Base-by-base conservation (phyloP, 768 basidiomycete species). In the Macrocybe gigantea region DNA sequence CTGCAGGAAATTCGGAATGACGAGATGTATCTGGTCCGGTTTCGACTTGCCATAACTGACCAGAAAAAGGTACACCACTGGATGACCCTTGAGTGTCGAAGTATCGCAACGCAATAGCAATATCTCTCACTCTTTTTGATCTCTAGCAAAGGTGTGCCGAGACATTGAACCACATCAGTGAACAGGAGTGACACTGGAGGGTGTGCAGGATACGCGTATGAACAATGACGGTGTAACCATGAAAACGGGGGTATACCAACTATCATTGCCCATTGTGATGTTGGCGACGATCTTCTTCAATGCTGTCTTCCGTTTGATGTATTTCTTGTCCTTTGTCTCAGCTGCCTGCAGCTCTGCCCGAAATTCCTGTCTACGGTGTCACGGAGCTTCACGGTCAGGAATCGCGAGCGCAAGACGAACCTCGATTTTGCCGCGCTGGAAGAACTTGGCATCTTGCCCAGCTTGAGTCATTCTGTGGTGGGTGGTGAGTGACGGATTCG, bases 181-280 rank as follows among this genome's bases (percentile, higher is more conserved):
- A 95, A 96, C 55, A 97, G 73, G 31, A 91, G 80, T 22, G 93
- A 94, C 92, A 96, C 91, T 95, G 55, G 44, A 2, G 22, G 22
- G 22, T 22, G 22, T 4, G 22, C 2, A 22, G 22, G 22, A 48
- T 46, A 49, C 44, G 35, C 48, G 34, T 46, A 52, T 56, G 44
- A 57, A 53, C 50, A 41, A 53, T 53, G 55, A 50, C 39, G 52
- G 55, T 49, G 52, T 52, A 55, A 51, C 45, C 42, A 44, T 35
- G 53, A 51, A 45, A 33, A 57, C 50, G 50, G 49, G 60, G 53
- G 56, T 56, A 56, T 64, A 82, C 93, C 69, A 63, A 96, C 95
- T 94, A 68, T 98, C 94, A 62, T 93, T 96, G 38, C 96, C 96
- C 94, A 99, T 98, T 3, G 96, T 99, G 66, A 98, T 98, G 66